Conservation (phyloP, 345 rosid genomes). For the Euphorbia pulcherrima region DNA sequence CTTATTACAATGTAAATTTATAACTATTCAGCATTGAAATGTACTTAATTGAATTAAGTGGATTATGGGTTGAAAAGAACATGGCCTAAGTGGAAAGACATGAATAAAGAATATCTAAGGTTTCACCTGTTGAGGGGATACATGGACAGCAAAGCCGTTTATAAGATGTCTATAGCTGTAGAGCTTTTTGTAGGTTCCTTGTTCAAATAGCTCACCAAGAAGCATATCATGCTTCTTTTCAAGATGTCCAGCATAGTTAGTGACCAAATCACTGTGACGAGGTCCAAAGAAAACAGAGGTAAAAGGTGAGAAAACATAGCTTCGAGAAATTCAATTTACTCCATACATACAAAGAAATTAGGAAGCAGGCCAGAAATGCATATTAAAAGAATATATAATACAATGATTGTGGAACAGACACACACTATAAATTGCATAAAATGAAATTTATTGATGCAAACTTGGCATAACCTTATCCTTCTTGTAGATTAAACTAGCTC, state of each 20-base stretch:
- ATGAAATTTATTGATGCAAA: not conserved
- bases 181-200: constrained; percentile 73
- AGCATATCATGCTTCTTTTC: constrained; percentile 91
- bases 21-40: no score
- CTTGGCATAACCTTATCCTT: not conserved
- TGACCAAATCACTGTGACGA: constrained; percentile 63
- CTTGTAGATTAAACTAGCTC: not conserved
- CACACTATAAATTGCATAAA: not conserved
- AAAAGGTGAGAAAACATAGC: not conserved
- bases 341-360: not conserved
- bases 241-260: constrained; percentile 78
- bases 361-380: constrained; percentile 4
- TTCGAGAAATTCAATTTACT: constrained; percentile 5
- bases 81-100: constrained; percentile 2
- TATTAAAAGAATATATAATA: not conserved
- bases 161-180: constrained; percentile 96
- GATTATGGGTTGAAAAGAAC: no score
- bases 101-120: not conserved
- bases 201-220: constrained; percentile 71
- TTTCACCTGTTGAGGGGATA: constrained; percentile 88
- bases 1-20: no score
- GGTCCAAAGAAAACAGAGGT: not conserved
- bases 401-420: constrained; percentile 3
- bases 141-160: constrained; percentile 88
- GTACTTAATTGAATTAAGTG: no score